Percentiles rank a stretch among this genome's conserved stretches.
phyloP scores from a whole-genome alignment of 164 flowering plant species.

The Kingdonia uniflora region DNA sequence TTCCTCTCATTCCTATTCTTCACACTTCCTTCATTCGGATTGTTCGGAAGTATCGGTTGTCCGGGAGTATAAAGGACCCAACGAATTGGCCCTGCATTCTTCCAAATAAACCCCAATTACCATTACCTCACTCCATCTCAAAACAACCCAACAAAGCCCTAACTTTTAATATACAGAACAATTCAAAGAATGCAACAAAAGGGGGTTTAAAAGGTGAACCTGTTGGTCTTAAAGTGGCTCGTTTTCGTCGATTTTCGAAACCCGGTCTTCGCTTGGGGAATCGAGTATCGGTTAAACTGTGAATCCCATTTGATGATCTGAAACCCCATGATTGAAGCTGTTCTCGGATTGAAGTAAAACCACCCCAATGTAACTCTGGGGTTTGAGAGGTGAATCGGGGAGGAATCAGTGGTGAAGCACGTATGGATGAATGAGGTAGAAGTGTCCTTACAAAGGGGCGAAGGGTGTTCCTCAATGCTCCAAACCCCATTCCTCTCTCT shows the following conservation, averaged over 20 bases:
- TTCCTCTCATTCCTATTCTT: slow-evolving; percentile 73
- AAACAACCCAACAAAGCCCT: no score
- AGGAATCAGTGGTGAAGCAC: neutral
- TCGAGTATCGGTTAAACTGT: slow-evolving; percentile 70
- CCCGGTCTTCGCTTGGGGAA: slow-evolving; percentile 68
- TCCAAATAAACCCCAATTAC: neutral
- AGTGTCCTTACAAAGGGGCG: slow-evolving; percentile 44
- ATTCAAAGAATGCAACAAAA: no score
- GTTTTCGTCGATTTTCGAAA: slow-evolving; percentile 40
- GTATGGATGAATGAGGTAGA: slow-evolving; percentile 4
- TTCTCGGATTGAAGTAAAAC: slow-evolving; percentile 14
- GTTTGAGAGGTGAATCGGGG: slow-evolving; percentile 7
- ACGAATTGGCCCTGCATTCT: slow-evolving; percentile 69
- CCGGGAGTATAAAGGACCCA: slow-evolving; percentile 61
- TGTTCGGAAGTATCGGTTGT: slow-evolving; percentile 44
- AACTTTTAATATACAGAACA: no score
- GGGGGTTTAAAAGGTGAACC: no score
- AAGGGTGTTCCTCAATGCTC: slow-evolving; percentile 36
- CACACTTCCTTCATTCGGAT: slow-evolving; percentile 77
- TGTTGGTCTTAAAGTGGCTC: slow-evolving; percentile 63
- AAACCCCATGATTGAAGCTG: slow-evolving; percentile 25
- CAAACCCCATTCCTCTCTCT: slow-evolving; percentile 33
- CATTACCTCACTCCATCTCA: no score
- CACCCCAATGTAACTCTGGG: slow-evolving; percentile 10
- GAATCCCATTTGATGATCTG: slow-evolving; percentile 22